These are phyloP conservation scores for Strobilomyces dryophilus DNA, from an alignment of 768 basidiomycete species.

Conservation along the genomic window DNA sequence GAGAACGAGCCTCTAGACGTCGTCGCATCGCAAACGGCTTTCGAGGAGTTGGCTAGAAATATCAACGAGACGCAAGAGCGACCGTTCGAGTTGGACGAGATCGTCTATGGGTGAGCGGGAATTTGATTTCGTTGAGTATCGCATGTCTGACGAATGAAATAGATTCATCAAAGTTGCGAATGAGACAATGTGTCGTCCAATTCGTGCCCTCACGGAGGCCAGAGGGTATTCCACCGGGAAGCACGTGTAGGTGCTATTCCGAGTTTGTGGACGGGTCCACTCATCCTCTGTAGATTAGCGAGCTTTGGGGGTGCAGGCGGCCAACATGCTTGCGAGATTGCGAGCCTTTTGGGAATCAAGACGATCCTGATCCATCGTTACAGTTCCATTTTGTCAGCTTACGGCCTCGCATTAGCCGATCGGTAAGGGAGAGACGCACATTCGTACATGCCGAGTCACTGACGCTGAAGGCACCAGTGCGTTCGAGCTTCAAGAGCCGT, in stretches of 20 bases:
- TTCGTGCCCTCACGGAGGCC: constrained; percentile 87
- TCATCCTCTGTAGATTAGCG: constrained; percentile 49
- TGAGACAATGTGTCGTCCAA: constrained; percentile 94
- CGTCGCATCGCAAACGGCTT: constrained; percentile 62
- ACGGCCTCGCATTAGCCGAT: constrained; percentile 90
- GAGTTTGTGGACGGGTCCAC: neutral
- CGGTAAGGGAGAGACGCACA: constrained; percentile 33
- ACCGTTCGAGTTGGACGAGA: constrained; percentile 69
- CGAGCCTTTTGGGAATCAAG: constrained; percentile 78
- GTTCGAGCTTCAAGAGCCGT: constrained; percentile 86
- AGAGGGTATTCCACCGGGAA: constrained; percentile 78
- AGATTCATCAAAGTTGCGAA: constrained; percentile 96
- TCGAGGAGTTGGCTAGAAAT: constrained; percentile 62
- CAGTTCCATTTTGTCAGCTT: constrained; percentile 90
- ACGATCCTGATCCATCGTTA: constrained; percentile 87
- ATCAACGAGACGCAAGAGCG: constrained; percentile 66
- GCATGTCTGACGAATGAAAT: neutral
- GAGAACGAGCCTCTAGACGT: constrained; percentile 83
- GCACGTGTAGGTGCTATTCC: constrained; percentile 46
- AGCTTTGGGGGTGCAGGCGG: constrained; percentile 90
- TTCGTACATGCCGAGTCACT: neutral
- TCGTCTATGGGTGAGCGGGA: constrained; percentile 73
- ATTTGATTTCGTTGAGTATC: neutral
- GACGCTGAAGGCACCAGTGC: constrained; percentile 44
- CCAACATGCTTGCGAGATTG: constrained; percentile 93